Percentiles rank a stretch among this genome's conserved stretches.
Evolutionary conservation across 768 basidiomycete genomes (phyloP).

Genomic region (Russula abietina): DNA sequence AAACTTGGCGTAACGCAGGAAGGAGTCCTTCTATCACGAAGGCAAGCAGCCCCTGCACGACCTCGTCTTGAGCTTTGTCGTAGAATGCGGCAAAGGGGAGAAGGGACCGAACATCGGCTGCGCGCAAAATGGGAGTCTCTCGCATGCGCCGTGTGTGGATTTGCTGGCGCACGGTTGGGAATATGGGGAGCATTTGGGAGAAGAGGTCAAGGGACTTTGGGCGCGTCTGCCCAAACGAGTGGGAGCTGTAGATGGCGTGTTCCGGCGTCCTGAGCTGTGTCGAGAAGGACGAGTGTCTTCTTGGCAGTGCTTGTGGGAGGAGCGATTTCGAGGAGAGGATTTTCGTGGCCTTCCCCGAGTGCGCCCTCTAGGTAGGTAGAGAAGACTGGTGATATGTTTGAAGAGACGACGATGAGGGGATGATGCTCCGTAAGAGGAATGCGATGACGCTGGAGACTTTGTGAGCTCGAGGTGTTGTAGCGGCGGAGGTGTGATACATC

Average conservation of each 20-base stretch:
- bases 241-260: neutral
- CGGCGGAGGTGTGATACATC: neutral
- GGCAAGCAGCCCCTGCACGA: slow-evolving; percentile 14
- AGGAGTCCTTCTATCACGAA: slow-evolving; percentile 1
- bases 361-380: slow-evolving; percentile 1
- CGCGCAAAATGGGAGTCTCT: neutral
- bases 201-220: neutral
- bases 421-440: slow-evolving; percentile 4
- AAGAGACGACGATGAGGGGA: slow-evolving; percentile 2
- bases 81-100: neutral
- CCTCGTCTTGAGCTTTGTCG: slow-evolving; percentile 15
- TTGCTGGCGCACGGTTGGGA: neutral
- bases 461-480: slow-evolving; percentile 6
- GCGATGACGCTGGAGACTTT: slow-evolving; percentile 1
- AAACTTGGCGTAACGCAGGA: slow-evolving; percentile 1
- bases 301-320: neutral
- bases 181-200: slow-evolving; percentile 1
- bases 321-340: slow-evolving; percentile 9
- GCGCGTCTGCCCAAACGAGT: neutral
- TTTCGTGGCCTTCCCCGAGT: neutral
- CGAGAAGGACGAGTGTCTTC: neutral
- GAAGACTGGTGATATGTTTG: slow-evolving; percentile 6
- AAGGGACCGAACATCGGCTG: slow-evolving; percentile 12
- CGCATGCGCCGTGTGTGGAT: slow-evolving; percentile 5
- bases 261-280: neutral